Evolutionary conservation across 2,329 filamentous ascomycete genomes (phyloP).

Genomic region (Hymenoscyphus fructigenus): DNA sequence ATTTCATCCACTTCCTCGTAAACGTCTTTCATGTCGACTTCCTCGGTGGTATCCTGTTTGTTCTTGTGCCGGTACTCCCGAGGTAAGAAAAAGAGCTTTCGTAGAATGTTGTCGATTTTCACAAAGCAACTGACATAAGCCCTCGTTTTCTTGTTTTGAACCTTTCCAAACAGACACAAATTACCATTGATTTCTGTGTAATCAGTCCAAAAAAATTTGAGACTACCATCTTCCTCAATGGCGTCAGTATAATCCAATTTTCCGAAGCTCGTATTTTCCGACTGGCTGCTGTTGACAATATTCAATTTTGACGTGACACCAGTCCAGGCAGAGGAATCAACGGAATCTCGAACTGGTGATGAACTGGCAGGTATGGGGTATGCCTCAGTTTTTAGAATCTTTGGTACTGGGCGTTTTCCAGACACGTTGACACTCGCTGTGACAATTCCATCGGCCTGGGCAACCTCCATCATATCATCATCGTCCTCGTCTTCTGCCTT

Average conservation of each 20-base stretch:
- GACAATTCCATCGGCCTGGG: slow-evolving; percentile 69
- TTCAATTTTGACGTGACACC: slow-evolving; percentile 83
- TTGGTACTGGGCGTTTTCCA: slow-evolving; percentile 75
- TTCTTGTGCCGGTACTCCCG: slow-evolving; percentile 66
- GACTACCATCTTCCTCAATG: slow-evolving; percentile 88
- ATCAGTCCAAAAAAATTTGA: slow-evolving; percentile 96
- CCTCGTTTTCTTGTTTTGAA: slow-evolving; percentile 80
- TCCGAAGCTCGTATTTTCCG: slow-evolving; percentile 64
- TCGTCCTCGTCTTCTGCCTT: slow-evolving; percentile 69
- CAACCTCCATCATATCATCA: slow-evolving; percentile 83
- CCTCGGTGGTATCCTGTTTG: slow-evolving; percentile 67
- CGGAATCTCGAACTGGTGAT: slow-evolving; percentile 65
- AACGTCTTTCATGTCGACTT: slow-evolving; percentile 83
- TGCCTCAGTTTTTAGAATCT: slow-evolving; percentile 64
- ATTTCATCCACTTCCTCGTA: slow-evolving; percentile 85
- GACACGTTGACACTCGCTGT: slow-evolving; percentile 79
- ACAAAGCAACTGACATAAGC: slow-evolving; percentile 88
- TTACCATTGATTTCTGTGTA: slow-evolving; percentile 91
- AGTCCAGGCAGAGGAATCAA: slow-evolving; percentile 87
- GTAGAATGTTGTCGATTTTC: slow-evolving; percentile 90
- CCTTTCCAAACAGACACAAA: slow-evolving; percentile 93
- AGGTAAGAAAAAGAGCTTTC: slow-evolving; percentile 91
- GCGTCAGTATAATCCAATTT: slow-evolving; percentile 83
- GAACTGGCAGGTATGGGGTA: slow-evolving; percentile 74
- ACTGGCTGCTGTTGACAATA: slow-evolving; percentile 73